Percentiles rank a stretch among this genome's conserved stretches.
phyloP scores from a whole-genome alignment of 1,139 yeast genomes.

The Candida albicans region DNA sequence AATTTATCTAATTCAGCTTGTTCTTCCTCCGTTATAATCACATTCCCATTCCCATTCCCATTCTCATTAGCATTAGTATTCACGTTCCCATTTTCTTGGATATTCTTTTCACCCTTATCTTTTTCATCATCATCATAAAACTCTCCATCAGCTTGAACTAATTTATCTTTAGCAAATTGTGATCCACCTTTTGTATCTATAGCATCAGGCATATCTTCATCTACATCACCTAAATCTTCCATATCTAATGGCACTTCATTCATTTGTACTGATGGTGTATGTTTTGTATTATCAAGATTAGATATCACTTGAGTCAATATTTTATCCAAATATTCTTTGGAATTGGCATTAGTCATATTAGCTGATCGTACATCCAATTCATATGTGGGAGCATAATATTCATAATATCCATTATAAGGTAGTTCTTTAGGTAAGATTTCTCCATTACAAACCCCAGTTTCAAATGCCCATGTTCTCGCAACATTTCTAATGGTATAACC shows the following conservation, averaged over 20 bases:
- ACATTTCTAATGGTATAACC: constrained; percentile 99
- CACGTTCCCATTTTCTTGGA: constrained; percentile 14
- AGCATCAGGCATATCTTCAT: constrained; percentile 71
- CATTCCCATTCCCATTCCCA: constrained; percentile 5
- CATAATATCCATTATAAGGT: constrained; percentile 95
- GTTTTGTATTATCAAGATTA: constrained; percentile 84
- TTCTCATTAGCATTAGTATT: constrained; percentile 5
- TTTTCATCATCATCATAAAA: constrained; percentile 64
- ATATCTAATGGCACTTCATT: constrained; percentile 82
- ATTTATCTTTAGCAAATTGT: constrained; percentile 76
- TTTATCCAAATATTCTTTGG: constrained; percentile 88
- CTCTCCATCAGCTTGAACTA: constrained; percentile 64
- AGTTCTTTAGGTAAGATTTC: constrained; percentile 76
- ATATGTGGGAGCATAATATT: constrained; percentile 96
- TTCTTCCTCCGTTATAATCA: constrained; percentile 35
- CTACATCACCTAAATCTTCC: constrained; percentile 78
- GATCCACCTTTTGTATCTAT: constrained; percentile 93
- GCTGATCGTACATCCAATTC: constrained; percentile 91
- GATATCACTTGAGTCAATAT: constrained; percentile 73
- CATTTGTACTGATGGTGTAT: constrained; percentile 96
- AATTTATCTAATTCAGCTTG: constrained; percentile 39
- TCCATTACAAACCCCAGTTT: constrained; percentile 85
- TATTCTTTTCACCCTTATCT: constrained; percentile 43
- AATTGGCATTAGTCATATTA: constrained; percentile 95
- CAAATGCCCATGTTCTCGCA: constrained; percentile 94